phyloP scores from a whole-genome alignment of 768 basidiomycete species.

The Trametes elegans region DNA sequence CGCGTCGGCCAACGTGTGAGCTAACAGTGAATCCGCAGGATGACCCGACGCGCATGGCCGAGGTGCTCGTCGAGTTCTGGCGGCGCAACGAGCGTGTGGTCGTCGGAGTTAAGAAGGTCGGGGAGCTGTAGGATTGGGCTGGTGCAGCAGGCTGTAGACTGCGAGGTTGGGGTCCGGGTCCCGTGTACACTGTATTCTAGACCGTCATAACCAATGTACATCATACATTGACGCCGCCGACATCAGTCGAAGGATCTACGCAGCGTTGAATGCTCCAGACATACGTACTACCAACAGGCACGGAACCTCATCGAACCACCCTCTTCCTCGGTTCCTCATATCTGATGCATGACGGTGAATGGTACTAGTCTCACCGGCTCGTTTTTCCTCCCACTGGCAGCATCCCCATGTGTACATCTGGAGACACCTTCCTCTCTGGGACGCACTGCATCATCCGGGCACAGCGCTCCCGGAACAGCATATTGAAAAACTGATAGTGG shows the following conservation, averaged over 20 bases:
- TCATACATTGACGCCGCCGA: neutral
- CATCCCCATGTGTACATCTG: too few relatives aligned
- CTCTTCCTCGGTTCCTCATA: too few relatives aligned
- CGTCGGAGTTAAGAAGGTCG: conserved; percentile 58
- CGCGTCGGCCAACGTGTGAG: neutral
- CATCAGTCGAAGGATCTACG: neutral
- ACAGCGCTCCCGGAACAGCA: too few relatives aligned
- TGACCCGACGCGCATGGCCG: conserved; percentile 76
- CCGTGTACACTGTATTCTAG: neutral
- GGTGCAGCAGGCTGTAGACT: neutral
- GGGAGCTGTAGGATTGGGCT: conserved; percentile 36
- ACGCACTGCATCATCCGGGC: too few relatives aligned
- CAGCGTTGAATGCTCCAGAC: neutral
- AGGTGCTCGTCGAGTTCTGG: conserved; percentile 88
- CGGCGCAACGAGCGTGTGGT: conserved; percentile 75
- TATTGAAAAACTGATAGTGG: too few relatives aligned
- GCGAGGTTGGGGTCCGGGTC: neutral
- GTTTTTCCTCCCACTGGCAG: too few relatives aligned
- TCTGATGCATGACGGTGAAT: too few relatives aligned
- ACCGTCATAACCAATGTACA: neutral
- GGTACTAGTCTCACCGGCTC: too few relatives aligned
- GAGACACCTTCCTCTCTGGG: too few relatives aligned
- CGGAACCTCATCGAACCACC: neutral
- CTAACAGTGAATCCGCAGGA: conserved; percentile 52
- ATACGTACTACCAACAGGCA: too few relatives aligned